Base-by-base conservation (phyloP, 441 rosid species). In the Kokia cookei region DNA sequence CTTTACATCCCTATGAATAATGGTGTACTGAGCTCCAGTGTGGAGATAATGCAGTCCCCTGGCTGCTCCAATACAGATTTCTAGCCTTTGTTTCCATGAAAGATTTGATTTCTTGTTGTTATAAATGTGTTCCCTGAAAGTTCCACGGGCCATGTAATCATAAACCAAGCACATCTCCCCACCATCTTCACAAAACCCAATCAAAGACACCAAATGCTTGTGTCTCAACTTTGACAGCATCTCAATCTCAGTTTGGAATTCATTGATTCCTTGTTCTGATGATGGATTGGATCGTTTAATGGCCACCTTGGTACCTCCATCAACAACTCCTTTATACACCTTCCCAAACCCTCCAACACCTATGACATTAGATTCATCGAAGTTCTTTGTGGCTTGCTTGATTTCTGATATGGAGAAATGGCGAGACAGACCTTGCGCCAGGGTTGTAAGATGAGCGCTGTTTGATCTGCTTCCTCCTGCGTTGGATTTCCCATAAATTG, bases 261-360 rank as follows among this genome's bases (percentile, higher is more conserved):
- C 95, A 59, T 85, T 81, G 5, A 92, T 83, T 27, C 97, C 97
- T 79, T 90, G 95, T 45, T 92, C 95, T 7, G 97, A 92, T 15
- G 85, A 79, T 0, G 93, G 96, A 73, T 90, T 90, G 26, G 96
- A 90, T 65, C 90, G 73, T 73, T 90, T 92, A 60, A 92, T 79
- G 6, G 96, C 93, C 1, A 90, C 95, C 74, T 86, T 84, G 9
- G 73, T 76, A 3, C 71, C 72, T 1, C 77, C 80, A 15, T 89
- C 91, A 50, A 89, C 69, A 2, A 84, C 82, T 24, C 96, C 96
- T 77, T 84, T 90, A 48, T 90, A 89, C 68, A 90, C 96, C 76
- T 92, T 92, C 24, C 96, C 93, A 10, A 90, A 90, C 11, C 96
- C 93, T 71, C 97, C 96, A 17, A 92, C 87, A 10, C 93, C 97